Evolutionary conservation across 2,329 filamentous ascomycete species (phyloP).

Genomic region (Fusarium oxysporum): DNA sequence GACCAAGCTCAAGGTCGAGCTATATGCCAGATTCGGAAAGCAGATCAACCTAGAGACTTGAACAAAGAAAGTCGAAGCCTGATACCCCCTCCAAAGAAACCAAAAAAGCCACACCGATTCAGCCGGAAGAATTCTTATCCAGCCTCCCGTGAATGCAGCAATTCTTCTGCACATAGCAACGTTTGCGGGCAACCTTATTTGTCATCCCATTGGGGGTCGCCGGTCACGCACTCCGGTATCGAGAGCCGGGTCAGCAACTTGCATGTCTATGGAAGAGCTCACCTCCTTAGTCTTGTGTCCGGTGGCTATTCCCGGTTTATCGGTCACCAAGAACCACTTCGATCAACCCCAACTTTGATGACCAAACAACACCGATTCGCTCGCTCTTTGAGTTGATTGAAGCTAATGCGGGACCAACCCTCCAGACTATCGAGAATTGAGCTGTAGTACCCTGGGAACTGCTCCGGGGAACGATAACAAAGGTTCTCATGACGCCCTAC

Average conservation of each 20-base stretch:
- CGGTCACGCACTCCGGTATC: slow-evolving; percentile 31
- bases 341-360: slow-evolving; percentile 20
- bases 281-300: slow-evolving; percentile 5
- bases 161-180: slow-evolving; percentile 21
- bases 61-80: slow-evolving; percentile 45
- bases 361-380: slow-evolving; percentile 29
- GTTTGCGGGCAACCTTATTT: slow-evolving; percentile 21
- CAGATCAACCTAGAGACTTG: slow-evolving; percentile 97
- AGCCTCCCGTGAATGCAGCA: slow-evolving; percentile 19
- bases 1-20: slow-evolving; percentile 86
- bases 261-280: slow-evolving; percentile 19
- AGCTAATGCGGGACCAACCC: slow-evolving; percentile 19
- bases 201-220: slow-evolving; percentile 31
- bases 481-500: slow-evolving; percentile 5
- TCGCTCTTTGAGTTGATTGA: slow-evolving; percentile 9
- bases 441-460: slow-evolving; percentile 6
- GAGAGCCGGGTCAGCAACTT: slow-evolving; percentile 19
- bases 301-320: slow-evolving; percentile 27
- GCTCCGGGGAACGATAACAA: slow-evolving; percentile 22
- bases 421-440: slow-evolving; percentile 28
- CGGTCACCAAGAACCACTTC: slow-evolving; percentile 11
- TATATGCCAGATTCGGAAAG: slow-evolving; percentile 94
- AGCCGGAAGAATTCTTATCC: slow-evolving; percentile 41
- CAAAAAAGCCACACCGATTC: slow-evolving; percentile 15
- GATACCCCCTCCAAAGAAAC: slow-evolving; percentile 28